Evolutionary conservation across 208 protist genomes (phyloP).

Genomic region (Herpetomonas samuelpessoai): DNA sequence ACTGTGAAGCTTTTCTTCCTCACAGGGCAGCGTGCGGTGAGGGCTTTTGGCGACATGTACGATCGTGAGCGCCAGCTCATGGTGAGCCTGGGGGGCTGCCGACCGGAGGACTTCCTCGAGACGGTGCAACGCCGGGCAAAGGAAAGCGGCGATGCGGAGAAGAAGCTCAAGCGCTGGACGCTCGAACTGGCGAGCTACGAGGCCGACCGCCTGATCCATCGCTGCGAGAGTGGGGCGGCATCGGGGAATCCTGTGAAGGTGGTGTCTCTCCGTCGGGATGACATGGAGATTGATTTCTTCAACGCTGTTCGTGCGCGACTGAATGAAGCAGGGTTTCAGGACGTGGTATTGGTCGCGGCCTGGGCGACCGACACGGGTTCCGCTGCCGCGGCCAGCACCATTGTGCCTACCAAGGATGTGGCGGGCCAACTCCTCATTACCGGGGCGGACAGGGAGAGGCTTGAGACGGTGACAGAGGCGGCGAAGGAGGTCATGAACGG

Average conservation of each 20-base stretch:
- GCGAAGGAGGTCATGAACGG: slow-evolving; percentile 43
- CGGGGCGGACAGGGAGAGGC: slow-evolving; percentile 29
- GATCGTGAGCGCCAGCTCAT: slow-evolving; percentile 56
- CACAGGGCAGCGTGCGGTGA: slow-evolving; percentile 55
- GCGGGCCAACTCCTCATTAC: slow-evolving; percentile 66
- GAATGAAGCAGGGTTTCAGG: slow-evolving; percentile 22
- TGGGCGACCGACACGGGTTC: slow-evolving; percentile 31
- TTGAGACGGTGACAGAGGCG: slow-evolving; percentile 30
- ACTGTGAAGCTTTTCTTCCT: slow-evolving; percentile 81
- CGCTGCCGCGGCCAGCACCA: background rate
- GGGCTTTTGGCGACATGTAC: slow-evolving; percentile 57
- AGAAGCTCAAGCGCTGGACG: slow-evolving; percentile 46
- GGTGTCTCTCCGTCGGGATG: slow-evolving; percentile 52
- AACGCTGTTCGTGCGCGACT: slow-evolving; percentile 30
- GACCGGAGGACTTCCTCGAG: slow-evolving; percentile 55
- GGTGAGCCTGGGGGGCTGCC: slow-evolving; percentile 55
- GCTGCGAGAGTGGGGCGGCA: background rate
- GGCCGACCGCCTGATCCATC: slow-evolving; percentile 31
- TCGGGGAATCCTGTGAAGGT: slow-evolving; percentile 1
- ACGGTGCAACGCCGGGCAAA: slow-evolving; percentile 41
- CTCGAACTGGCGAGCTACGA: slow-evolving; percentile 49
- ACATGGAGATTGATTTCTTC: slow-evolving; percentile 69
- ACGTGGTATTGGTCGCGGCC: slow-evolving; percentile 50
- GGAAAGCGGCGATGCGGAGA: slow-evolving; percentile 49
- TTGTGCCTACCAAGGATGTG: slow-evolving; percentile 25